Conservation (phyloP, 2,329 filamentous ascomycete species). For the Alternaria sp. region DNA sequence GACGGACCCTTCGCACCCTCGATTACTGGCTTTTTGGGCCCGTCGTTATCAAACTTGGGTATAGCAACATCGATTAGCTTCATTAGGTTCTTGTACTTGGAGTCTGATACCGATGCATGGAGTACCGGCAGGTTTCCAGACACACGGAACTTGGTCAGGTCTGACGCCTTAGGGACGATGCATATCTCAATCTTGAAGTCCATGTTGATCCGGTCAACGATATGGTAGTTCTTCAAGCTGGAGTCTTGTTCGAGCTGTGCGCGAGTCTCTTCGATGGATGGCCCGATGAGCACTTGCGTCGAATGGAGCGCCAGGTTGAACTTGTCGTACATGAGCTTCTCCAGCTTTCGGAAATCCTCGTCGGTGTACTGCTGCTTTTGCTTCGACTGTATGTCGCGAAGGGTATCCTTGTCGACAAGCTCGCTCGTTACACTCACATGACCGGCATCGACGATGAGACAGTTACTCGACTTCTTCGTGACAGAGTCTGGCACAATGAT, state of each 20-base stretch:
- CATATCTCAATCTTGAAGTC: constrained; percentile 96
- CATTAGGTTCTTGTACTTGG: constrained; percentile 98
- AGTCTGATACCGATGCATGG: constrained; percentile 89
- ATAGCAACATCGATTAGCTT: constrained; percentile 93
- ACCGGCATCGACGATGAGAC: constrained; percentile 93
- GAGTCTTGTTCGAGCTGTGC: constrained; percentile 74
- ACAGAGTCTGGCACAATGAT: constrained; percentile 97
- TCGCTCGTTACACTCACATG: constrained; percentile 95
- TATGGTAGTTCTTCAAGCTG: constrained; percentile 75
- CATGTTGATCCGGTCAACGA: constrained; percentile 96
- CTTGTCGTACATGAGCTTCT: constrained; percentile 96
- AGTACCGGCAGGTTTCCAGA: constrained; percentile 91
- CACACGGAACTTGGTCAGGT: constrained; percentile 88
- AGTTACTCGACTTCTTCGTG: constrained; percentile 78
- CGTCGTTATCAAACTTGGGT: constrained; percentile 73
- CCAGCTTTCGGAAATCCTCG: constrained; percentile 84
- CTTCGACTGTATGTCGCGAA: constrained; percentile 89
- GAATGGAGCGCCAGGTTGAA: constrained; percentile 92
- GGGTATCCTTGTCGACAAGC: constrained; percentile 86
- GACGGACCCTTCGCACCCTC: constrained; percentile 44
- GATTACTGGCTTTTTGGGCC: constrained; percentile 44
- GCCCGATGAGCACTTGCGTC: constrained; percentile 93
- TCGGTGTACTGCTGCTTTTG: constrained; percentile 87
- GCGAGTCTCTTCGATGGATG: constrained; percentile 89
- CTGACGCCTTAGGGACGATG: constrained; percentile 94